Conservation (phyloP, 2,329 filamentous ascomycete genomes). For the Sporothrix dimorphospora region DNA sequence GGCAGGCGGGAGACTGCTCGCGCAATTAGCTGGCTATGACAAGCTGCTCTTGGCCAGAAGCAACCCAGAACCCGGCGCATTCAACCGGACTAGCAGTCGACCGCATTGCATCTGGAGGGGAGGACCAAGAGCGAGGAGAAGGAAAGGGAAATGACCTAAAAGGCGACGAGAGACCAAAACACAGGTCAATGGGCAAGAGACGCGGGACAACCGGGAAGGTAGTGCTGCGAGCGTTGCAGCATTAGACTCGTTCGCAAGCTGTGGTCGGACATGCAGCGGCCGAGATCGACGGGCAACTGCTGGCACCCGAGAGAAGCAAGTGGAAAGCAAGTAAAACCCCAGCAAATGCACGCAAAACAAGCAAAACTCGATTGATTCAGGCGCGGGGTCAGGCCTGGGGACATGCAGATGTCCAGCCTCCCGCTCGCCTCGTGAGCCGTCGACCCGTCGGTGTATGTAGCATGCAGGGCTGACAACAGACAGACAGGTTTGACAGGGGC, state of each 20-base stretch:
- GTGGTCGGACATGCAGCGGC: neutral
- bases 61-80: neutral
- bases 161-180: neutral
- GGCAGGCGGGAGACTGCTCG: neutral
- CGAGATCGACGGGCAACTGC: neutral
- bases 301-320: neutral
- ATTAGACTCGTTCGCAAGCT: neutral
- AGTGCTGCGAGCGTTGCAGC: neutral
- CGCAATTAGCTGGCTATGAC: neutral
- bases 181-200: neutral
- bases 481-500: neutral
- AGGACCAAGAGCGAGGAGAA: neutral
- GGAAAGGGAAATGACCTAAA: too few species aligned
- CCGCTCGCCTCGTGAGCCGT: neutral
- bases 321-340: neutral
- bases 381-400: neutral
- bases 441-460: neutral
- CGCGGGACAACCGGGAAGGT: neutral
- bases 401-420: conserved; percentile 1
- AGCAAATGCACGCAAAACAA: neutral
- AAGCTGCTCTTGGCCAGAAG: neutral
- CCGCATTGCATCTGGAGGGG: neutral
- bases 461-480: neutral
- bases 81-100: neutral
- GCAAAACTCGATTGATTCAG: neutral